phyloP scores from a whole-genome alignment of 148 eudicot species.

The Cornus florida region DNA sequence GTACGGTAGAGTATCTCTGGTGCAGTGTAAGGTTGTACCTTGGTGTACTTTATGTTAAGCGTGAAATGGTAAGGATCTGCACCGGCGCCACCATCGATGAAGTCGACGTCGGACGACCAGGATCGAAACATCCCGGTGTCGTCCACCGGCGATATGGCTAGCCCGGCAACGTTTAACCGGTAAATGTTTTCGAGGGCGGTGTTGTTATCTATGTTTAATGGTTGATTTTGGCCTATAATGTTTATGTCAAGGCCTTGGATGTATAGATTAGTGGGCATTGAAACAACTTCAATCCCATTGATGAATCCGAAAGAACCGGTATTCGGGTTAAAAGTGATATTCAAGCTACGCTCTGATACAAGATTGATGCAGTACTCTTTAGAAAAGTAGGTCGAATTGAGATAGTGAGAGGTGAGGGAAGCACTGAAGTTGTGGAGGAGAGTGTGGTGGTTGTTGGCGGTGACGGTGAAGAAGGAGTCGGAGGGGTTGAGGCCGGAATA shows the following conservation, averaged over 20 bases:
- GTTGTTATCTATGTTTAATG: constrained; percentile 9
- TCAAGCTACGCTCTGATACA: neutral
- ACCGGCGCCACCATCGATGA: neutral
- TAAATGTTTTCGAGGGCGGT: neutral
- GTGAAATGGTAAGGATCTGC: neutral
- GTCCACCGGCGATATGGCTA: neutral
- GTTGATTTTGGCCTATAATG: neutral
- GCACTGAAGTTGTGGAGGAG: constrained; percentile 20
- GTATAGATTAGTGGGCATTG: constrained; percentile 22
- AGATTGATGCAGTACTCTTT: constrained; percentile 11
- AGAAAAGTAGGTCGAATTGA: neutral
- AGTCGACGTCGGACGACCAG: neutral
- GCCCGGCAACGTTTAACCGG: neutral
- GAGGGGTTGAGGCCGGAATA: constrained; percentile 8
- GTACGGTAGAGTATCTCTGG: neutral
- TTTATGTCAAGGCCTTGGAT: neutral
- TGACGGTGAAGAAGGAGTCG: constrained; percentile 12
- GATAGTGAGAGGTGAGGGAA: neutral
- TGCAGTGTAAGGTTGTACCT: neutral
- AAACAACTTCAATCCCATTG: constrained; percentile 32
- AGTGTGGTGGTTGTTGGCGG: neutral
- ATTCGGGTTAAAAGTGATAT: constrained; percentile 21
- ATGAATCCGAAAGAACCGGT: constrained; percentile 22
- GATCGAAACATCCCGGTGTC: neutral
- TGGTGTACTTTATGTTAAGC: neutral